A percentile compares a stretch with the other conserved stretches of the same genome.
These are phyloP conservation scores for Sonneratia caseolaris DNA, from an alignment of 345 rosid species.

Conservation along the genomic window DNA sequence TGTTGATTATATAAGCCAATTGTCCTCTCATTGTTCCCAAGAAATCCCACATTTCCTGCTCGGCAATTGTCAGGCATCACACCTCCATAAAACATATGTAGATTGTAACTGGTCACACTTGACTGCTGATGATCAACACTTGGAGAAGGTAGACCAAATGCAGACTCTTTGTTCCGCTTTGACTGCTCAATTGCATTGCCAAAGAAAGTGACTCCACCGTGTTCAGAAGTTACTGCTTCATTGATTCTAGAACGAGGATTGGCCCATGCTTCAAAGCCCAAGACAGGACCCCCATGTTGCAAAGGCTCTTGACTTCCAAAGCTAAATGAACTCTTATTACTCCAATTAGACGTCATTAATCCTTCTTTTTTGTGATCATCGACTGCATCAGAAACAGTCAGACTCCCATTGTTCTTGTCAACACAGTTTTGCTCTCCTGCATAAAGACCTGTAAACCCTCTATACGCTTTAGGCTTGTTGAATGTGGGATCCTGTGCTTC, in stretches of 20 bases:
- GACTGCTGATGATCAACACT: constrained; percentile 11
- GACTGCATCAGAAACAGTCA: neutral
- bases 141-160: constrained; percentile 15
- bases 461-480: constrained; percentile 16
- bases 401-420: constrained; percentile 14
- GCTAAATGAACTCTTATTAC: constrained; percentile 6
- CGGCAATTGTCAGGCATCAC: constrained; percentile 11
- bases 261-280: constrained; percentile 11
- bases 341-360: constrained; percentile 11
- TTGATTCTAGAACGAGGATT: constrained; percentile 6
- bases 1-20: constrained; percentile 17
- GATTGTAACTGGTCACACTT: constrained; percentile 14
- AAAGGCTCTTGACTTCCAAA: constrained; percentile 13
- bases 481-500: constrained; percentile 7
- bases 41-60: constrained; percentile 14
- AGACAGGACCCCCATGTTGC: constrained; percentile 12
- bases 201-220: constrained; percentile 8
- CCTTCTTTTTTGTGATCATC: constrained; percentile 8
- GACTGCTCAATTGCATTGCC: constrained; percentile 15
- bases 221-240: constrained; percentile 8
- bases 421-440: constrained; percentile 6
- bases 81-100: constrained; percentile 13
- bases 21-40: constrained; percentile 17
- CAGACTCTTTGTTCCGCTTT: constrained; percentile 21
- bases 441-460: constrained; percentile 14